Percentiles rank a stretch among this genome's conserved stretches.
Conservation (phyloP, 208 protist species). For the Tritrichomonas musculus region DNA sequence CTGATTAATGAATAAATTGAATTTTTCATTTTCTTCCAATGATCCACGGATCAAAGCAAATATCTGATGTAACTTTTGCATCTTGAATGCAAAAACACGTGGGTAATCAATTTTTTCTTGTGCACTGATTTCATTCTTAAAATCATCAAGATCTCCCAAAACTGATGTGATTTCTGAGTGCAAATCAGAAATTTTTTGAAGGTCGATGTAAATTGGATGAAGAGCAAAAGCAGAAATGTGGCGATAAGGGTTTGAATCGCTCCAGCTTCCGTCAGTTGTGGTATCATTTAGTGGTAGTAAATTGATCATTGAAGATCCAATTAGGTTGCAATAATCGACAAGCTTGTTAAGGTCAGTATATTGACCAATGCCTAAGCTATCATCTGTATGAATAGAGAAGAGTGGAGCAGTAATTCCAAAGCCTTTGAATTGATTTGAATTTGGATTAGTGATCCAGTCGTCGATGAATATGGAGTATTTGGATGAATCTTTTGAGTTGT, state of each 20-base stretch:
- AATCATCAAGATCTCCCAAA: neutral
- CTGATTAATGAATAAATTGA: neutral
- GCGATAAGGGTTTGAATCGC: neutral
- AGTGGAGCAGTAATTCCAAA: neutral
- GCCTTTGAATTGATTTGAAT: neutral
- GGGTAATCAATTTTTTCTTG: neutral
- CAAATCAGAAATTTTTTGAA: too few species aligned
- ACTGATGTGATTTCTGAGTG: too few species aligned
- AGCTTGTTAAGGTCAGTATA: neutral
- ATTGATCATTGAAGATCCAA: neutral
- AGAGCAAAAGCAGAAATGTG: neutral
- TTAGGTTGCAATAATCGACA: neutral
- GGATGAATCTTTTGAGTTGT: neutral
- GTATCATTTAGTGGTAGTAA: neutral
- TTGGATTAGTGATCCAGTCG: neutral
- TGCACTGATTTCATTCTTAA: neutral
- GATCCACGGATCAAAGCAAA: neutral
- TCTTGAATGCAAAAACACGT: neutral
- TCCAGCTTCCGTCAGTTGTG: neutral
- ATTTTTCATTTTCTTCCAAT: neutral
- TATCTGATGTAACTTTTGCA: neutral
- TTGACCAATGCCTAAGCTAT: neutral
- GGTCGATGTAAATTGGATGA: conserved; percentile 1
- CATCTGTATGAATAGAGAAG: neutral
- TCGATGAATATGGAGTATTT: neutral